Conservation (phyloP, 352 stramenopile genomes). For the Globisporangium uncinulatum region DNA sequence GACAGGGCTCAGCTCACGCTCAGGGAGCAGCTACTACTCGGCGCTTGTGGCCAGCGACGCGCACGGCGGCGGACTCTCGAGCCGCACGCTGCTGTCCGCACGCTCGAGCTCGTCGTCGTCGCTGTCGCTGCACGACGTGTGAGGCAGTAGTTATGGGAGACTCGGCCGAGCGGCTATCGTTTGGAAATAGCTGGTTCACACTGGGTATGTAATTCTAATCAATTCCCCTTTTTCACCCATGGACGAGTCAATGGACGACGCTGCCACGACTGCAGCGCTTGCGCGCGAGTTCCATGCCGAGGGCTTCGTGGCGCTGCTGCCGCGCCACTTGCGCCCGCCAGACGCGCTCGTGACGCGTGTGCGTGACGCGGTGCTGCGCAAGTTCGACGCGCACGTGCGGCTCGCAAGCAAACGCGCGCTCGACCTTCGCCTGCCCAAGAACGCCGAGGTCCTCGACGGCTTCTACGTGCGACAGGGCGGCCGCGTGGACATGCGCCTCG, state of each 20-base stretch:
- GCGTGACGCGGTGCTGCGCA: slow-evolving; percentile 23
- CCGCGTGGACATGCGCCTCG: slow-evolving; percentile 67
- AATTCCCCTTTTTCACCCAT: background rate
- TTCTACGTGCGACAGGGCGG: slow-evolving; percentile 73
- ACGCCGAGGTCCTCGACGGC: slow-evolving; percentile 48
- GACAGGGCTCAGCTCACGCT: slow-evolving; percentile 4
- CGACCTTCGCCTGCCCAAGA: slow-evolving; percentile 26
- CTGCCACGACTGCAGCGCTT: background rate
- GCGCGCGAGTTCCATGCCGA: slow-evolving; percentile 31
- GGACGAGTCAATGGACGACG: too few relatives aligned
- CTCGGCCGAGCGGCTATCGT: background rate
- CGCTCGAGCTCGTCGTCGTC: slow-evolving; percentile 9
- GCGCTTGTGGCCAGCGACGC: background rate
- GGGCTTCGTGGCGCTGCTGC: slow-evolving; percentile 38
- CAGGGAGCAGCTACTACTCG: slow-evolving; percentile 8
- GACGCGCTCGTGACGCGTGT: slow-evolving; percentile 17
- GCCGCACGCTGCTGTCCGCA: slow-evolving; percentile 4
- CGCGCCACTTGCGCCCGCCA: slow-evolving; percentile 8
- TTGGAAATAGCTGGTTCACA: too few relatives aligned
- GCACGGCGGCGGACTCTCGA: slow-evolving; percentile 1
- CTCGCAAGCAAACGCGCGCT: slow-evolving; percentile 21
- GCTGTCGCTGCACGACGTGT: slow-evolving; percentile 14
- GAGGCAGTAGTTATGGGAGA: background rate
- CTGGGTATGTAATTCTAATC: too few relatives aligned
- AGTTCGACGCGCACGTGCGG: slow-evolving; percentile 32